Base-by-base conservation (phyloP, 148 eudicot species). In the Dysphania ambrosioides region DNA sequence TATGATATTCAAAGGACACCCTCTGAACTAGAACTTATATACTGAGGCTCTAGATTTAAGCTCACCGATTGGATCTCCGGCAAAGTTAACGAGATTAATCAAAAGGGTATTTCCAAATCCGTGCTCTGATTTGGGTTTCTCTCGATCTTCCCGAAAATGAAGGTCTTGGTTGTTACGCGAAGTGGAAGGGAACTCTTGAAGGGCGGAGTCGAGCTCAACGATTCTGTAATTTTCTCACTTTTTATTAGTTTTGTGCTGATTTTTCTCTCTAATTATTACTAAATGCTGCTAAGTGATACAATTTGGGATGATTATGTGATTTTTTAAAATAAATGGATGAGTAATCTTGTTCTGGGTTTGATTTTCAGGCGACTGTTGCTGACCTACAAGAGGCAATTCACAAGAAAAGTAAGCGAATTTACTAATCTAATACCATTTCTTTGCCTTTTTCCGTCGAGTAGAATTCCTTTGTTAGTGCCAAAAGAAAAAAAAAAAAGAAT, bases 361-460 rank as follows among this genome's bases (percentile, higher is more conserved):
- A 73, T 68, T 74, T 68, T 78, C 76, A 94, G 98, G 92, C 92
- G 70, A 87, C 93, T 55, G 98, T 94, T 31, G 90, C 89, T 82
- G 96, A 94, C 88, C 88, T 92, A 86, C 97, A 92, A 81, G 93
- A 88, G 66, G 96, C 96, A 34, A 94, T 94, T 84, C 83, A 90
- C 79, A 85, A 85, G 75, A 82, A 78, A 72, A 88, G 98, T 94
- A 71, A 81, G 97, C 85, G 3, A 7, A 76, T 34, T 62, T 4
- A 19, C 6, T 11, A 21, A 65, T 8, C 32, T 38, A 32, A 8
- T 30, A 0, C 12, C 3, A 4, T 18, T n/a, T n/a, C n/a, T n/a
- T n/a, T n/a, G n/a, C n/a, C n/a, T n/a, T n/a, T n/a, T 58, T 10
- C 15, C 5, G 6, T 58, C 26, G 30, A 6, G 11, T 26, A 63